phyloP scores from a whole-genome alignment of 768 basidiomycete genomes.

The Suillus placidus region DNA sequence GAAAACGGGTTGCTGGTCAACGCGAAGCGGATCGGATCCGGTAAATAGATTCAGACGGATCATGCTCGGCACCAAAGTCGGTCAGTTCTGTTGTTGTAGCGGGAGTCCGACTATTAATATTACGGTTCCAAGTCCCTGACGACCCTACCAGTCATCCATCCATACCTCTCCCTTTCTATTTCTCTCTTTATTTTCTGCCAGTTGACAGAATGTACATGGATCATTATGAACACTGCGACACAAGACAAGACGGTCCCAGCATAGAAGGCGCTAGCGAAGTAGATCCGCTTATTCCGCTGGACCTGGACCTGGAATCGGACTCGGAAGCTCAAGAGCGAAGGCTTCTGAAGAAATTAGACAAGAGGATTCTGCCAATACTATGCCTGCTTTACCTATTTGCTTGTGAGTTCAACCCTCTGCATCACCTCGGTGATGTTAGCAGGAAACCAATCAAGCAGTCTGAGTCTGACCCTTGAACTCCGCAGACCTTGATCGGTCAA shows the following conservation, averaged over 20 bases:
- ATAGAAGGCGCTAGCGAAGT: conserved; percentile 9
- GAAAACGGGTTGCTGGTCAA: neutral
- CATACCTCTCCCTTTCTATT: neutral
- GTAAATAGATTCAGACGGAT: neutral
- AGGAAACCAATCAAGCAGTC: neutral
- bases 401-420: conserved; percentile 48
- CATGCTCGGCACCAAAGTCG: neutral
- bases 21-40: neutral
- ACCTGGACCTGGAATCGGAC: conserved; percentile 7
- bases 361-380: conserved; percentile 67
- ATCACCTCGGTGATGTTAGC: neutral
- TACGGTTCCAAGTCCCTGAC: neutral
- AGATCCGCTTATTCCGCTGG: conserved; percentile 21
- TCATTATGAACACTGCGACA: conserved; percentile 13
- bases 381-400: conserved; percentile 79
- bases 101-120: neutral
- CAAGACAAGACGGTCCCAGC: conserved; percentile 36
- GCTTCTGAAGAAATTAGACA: conserved; percentile 67
- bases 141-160: neutral
- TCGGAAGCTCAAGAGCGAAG: conserved; percentile 45
- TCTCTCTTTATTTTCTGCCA: neutral
- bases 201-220: neutral
- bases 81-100: neutral
- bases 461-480: conserved; percentile 7
- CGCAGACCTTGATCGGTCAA: conserved; percentile 69